Evolutionary conservation across 1,284 basidiomycete genomes (phyloP), one percentile per base, ranked within the genome.

Genomic region (Sanguinoderma infundibulare): DNA sequence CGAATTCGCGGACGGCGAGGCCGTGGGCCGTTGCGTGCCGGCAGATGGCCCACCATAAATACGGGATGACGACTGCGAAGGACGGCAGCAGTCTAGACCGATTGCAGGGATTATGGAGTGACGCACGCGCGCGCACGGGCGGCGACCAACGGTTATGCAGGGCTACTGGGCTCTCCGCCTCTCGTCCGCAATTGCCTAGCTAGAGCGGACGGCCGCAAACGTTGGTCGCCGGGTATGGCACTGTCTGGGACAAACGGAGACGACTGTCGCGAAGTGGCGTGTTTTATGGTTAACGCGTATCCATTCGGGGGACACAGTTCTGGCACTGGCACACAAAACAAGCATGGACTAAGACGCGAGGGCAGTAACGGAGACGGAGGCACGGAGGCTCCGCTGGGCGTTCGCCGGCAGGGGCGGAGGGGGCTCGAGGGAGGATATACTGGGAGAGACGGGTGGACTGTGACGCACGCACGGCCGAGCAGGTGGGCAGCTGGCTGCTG

Each of bases 391-490:
- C n/a, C n/a, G 46, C 28, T 28, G 46, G 46, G 46, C 46, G 28
- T 8, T 32, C 8, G 15, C 46, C 46, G 46, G 28, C 17, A 32
- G 46, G 32, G 26, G 32, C 46, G 46, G 46, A 49, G 46, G 46
- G 15, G 46, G 28, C 28, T 49, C 46, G 28, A 32, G 20, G 32
- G n/a, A 35, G 30, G 28, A 30, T 15, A 35, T n/a, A 32, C 12
- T 24, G 46, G n/a, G 47, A 42, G 26, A 53, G 46, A 53, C 42
- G 52, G 20, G 51, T 36, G 36, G 55, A 55, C 35, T 26, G 47
- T 46, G 51, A 51, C 32, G 49, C 30, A 51, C 32, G 52, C 52
- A 61, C 36, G 59, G 36, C 46, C 55, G 58, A 34, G 32, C 51
- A 58, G 51, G 40, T 40, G 62, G 39, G 49, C 42, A 20, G 32